phyloP scores from a whole-genome alignment of 768 basidiomycete genomes.

The Hypholoma sublateritium region DNA sequence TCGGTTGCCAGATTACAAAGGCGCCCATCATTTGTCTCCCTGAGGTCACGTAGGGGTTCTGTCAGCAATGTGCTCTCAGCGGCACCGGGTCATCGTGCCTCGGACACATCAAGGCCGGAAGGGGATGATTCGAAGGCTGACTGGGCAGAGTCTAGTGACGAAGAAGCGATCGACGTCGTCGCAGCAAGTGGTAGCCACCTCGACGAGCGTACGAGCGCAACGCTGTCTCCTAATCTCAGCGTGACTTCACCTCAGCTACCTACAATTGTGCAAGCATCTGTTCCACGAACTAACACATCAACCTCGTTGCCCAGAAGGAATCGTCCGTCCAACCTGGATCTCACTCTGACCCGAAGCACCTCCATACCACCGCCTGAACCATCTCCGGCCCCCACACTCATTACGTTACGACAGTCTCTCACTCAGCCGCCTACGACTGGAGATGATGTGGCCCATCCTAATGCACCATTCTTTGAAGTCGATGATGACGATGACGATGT shows the following conservation, averaged over 20 bases:
- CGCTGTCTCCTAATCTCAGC: slow-evolving; percentile 32
- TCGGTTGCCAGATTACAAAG: slow-evolving; percentile 35
- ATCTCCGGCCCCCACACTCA: slow-evolving; percentile 61
- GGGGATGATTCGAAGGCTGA: slow-evolving; percentile 53
- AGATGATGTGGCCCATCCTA: slow-evolving; percentile 27
- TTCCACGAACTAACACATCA: slow-evolving; percentile 29
- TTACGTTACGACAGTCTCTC: slow-evolving; percentile 67
- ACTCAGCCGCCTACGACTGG: slow-evolving; percentile 42
- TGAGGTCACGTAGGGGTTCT: slow-evolving; percentile 52
- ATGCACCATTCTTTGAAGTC: slow-evolving; percentile 41
- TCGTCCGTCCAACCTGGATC: slow-evolving; percentile 70
- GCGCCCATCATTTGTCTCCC: slow-evolving; percentile 40
- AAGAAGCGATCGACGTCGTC: slow-evolving; percentile 82
- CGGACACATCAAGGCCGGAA: slow-evolving; percentile 30
- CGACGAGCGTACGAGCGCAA: slow-evolving; percentile 80
- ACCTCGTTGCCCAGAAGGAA: slow-evolving; percentile 38
- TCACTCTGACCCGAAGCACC: slow-evolving; percentile 41
- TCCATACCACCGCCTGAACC: slow-evolving; percentile 44
- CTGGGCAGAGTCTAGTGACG: slow-evolving; percentile 82
- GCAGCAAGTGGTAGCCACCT: slow-evolving; percentile 83
- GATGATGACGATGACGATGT: slow-evolving; percentile 64
- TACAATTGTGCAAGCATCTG: slow-evolving; percentile 27
- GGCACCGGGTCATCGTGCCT: slow-evolving; percentile 35
- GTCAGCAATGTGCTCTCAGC: slow-evolving; percentile 60
- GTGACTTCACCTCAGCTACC: slow-evolving; percentile 22